A percentile compares a stretch with the other conserved stretches of the same genome.
phyloP scores from a whole-genome alignment of 2,329 filamentous ascomycete species.

The Fusarium acutatum region DNA sequence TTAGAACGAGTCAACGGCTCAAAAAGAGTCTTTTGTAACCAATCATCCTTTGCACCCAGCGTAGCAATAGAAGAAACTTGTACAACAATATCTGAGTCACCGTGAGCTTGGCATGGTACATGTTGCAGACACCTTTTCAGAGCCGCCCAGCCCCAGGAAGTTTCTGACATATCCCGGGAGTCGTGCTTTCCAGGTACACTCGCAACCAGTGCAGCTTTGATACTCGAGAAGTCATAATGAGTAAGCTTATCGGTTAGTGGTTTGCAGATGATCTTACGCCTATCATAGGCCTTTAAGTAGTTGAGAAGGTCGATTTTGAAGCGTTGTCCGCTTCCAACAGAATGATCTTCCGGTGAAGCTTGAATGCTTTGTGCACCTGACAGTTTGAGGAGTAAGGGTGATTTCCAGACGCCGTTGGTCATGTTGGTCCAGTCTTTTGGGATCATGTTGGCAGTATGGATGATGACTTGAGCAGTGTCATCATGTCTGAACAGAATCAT shows the following conservation, averaged over 20 bases:
- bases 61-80: slow-evolving; percentile 87
- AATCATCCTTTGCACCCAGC: slow-evolving; percentile 73
- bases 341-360: slow-evolving; percentile 1
- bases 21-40: slow-evolving; percentile 75
- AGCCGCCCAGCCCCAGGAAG: slow-evolving; percentile 80
- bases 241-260: slow-evolving; percentile 65
- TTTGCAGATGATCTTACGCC: slow-evolving; percentile 60
- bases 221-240: slow-evolving; percentile 72
- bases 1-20: slow-evolving; percentile 52
- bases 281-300: slow-evolving; percentile 77
- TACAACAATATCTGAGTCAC: slow-evolving; percentile 60
- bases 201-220: slow-evolving; percentile 78
- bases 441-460: slow-evolving; percentile 96
- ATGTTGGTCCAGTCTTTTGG: slow-evolving; percentile 85
- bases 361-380: slow-evolving; percentile 13
- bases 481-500: slow-evolving; percentile 83
- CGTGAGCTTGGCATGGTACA: slow-evolving; percentile 56
- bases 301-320: slow-evolving; percentile 81
- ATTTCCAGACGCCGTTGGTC: slow-evolving; percentile 84
- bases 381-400: slow-evolving; percentile 70
- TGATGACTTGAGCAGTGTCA: slow-evolving; percentile 78
- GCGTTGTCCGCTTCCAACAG: slow-evolving; percentile 66
- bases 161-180: slow-evolving; percentile 55
- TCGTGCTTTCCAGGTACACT: slow-evolving; percentile 78
- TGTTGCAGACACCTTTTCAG: slow-evolving; percentile 66